Evolutionary conservation across 345 rosid species (phyloP).

Genomic region (Brassica carinata): DNA sequence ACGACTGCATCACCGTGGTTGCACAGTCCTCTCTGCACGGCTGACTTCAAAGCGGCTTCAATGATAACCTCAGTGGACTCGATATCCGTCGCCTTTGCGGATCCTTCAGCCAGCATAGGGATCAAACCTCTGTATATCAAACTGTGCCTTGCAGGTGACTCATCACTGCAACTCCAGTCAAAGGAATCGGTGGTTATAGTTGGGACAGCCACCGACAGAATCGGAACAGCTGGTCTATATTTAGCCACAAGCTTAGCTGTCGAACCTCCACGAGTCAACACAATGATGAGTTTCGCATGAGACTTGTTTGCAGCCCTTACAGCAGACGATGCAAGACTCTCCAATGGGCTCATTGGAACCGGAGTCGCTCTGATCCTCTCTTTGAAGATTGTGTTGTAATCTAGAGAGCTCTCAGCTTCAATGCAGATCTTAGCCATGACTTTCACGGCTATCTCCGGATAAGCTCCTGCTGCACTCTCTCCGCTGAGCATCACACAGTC

Average conservation of each 20-base stretch:
- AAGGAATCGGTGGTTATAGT: slow-evolving; percentile 79
- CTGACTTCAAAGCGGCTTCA: slow-evolving; percentile 76
- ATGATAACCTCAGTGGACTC: slow-evolving; percentile 82
- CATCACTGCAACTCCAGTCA: slow-evolving; percentile 88
- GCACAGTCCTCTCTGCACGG: slow-evolving; percentile 65
- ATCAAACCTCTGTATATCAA: slow-evolving; percentile 79
- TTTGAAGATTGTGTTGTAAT: slow-evolving; percentile 74
- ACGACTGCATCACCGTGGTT: slow-evolving; percentile 74
- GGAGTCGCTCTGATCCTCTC: slow-evolving; percentile 89
- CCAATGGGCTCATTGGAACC: slow-evolving; percentile 92
- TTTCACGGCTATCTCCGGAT: slow-evolving; percentile 87
- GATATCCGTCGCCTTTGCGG: slow-evolving; percentile 90
- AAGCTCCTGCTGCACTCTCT: slow-evolving; percentile 90
- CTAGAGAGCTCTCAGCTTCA: slow-evolving; percentile 87
- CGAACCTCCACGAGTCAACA: slow-evolving; percentile 85
- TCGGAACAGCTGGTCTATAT: slow-evolving; percentile 93
- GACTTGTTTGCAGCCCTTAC: slow-evolving; percentile 91
- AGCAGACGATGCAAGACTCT: slow-evolving; percentile 92
- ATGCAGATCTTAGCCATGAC: slow-evolving; percentile 79
- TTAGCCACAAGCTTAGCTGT: slow-evolving; percentile 91
- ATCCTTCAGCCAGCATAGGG: slow-evolving; percentile 84
- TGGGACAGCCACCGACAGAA: slow-evolving; percentile 85
- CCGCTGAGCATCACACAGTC: slow-evolving; percentile 95
- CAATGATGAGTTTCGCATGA: slow-evolving; percentile 79
- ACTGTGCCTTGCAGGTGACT: slow-evolving; percentile 90